Conservation (phyloP, 208 protist genomes). For the Endotrypanum monterogeii region DNA sequence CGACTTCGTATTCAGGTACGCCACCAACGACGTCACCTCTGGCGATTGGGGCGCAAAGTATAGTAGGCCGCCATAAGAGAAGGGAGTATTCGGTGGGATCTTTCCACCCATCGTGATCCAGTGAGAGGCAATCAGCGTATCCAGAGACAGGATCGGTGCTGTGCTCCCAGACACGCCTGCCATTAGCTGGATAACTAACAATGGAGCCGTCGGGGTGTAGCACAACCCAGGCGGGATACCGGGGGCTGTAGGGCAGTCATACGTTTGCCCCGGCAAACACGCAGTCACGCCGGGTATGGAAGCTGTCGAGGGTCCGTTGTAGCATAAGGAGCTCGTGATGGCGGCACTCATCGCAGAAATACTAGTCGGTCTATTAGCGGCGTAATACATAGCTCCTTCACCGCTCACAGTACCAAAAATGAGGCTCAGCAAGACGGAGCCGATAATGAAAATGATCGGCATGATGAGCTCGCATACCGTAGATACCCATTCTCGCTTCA, state of each 20-base stretch:
- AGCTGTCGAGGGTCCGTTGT: slow-evolving; percentile 7
- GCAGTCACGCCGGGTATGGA: slow-evolving; percentile 14
- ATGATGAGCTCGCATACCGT: slow-evolving; percentile 54
- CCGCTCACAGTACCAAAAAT: slow-evolving; percentile 25
- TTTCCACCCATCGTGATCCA: slow-evolving; percentile 40
- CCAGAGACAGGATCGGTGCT: slow-evolving; percentile 33
- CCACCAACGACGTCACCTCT: slow-evolving; percentile 36
- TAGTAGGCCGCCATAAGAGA: slow-evolving; percentile 42
- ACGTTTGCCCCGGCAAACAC: slow-evolving; percentile 6
- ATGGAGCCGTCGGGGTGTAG: slow-evolving; percentile 13
- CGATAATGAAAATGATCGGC: slow-evolving; percentile 68
- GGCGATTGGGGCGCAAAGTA: slow-evolving; percentile 47
- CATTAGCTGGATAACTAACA: background rate
- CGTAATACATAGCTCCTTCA: slow-evolving; percentile 19
- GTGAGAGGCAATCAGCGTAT: slow-evolving; percentile 53
- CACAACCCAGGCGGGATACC: slow-evolving; percentile 34
- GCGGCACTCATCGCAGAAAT: background rate
- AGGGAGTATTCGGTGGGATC: background rate
- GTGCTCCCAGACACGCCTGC: background rate
- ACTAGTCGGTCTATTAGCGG: background rate
- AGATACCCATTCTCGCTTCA: slow-evolving; percentile 44
- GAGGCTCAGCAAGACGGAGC: slow-evolving; percentile 44
- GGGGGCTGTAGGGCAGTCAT: slow-evolving; percentile 26
- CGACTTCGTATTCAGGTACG: slow-evolving; percentile 25
- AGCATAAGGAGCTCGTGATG: slow-evolving; percentile 1